Percentiles rank a stretch among this genome's conserved stretches.
Evolutionary conservation across 768 basidiomycete genomes (phyloP).

Genomic region (Kwoniella europaea): DNA sequence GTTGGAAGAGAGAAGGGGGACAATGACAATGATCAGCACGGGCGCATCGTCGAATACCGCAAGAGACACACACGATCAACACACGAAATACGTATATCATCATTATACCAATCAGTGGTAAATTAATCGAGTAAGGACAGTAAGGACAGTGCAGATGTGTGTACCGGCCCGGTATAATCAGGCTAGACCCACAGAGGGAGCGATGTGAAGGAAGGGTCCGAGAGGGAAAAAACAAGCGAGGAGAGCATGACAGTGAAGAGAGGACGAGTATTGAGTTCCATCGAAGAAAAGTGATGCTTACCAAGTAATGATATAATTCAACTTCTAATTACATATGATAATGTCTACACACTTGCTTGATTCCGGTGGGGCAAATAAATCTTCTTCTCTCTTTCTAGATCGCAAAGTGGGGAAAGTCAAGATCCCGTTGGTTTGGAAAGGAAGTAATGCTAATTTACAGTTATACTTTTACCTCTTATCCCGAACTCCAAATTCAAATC

Average conservation of each 20-base stretch:
- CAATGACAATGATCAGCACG: background rate
- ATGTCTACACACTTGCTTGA: too few species aligned
- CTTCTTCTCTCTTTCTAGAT: too few species aligned
- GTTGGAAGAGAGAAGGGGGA: background rate
- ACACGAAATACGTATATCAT: background rate
- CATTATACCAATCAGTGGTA: background rate
- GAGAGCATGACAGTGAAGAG: too few species aligned
- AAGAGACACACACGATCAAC: too few species aligned
- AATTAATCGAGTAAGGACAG: background rate
- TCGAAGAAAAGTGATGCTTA: too few species aligned
- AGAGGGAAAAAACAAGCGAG: background rate
- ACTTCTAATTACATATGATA: too few species aligned
- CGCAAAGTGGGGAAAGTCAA: background rate
- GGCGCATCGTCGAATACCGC: background rate
- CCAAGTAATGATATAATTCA: too few species aligned
- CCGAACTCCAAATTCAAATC: background rate
- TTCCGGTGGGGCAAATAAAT: too few species aligned
- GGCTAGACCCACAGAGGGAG: background rate
- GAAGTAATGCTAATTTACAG: background rate
- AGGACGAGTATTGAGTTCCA: too few species aligned
- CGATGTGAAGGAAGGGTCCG: background rate
- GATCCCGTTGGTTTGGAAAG: background rate
- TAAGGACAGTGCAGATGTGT: slow-evolving; percentile 6
- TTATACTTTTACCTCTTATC: background rate
- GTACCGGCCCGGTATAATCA: background rate